phyloP scores from a whole-genome alignment of 805 yeast genomes.

The Ogataea ganodermae region DNA sequence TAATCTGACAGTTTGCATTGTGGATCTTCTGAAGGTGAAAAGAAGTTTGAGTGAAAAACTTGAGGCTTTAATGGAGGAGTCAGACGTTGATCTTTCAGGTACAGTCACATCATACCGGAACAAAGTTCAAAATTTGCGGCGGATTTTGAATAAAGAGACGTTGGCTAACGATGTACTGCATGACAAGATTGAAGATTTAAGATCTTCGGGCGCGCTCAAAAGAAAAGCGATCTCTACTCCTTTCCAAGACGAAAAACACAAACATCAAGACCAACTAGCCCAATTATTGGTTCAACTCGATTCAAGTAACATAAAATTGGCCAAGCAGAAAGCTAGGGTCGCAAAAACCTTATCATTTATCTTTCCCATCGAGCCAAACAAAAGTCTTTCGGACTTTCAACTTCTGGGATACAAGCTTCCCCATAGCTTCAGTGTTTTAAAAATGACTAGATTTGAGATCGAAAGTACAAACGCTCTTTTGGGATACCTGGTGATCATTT shows the following conservation, averaged over 20 bases:
- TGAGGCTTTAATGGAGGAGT: constrained; percentile 1
- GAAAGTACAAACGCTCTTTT: constrained; percentile 49
- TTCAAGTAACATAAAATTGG: constrained; percentile 11
- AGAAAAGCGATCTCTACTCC: background rate
- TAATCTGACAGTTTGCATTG: constrained; percentile 38
- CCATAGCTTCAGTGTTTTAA: constrained; percentile 14
- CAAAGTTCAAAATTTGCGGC: constrained; percentile 3
- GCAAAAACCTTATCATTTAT: constrained; percentile 27
- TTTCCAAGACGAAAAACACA: background rate
- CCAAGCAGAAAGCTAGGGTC: constrained; percentile 29
- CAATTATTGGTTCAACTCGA: constrained; percentile 19
- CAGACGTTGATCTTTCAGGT: background rate
- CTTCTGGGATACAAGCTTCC: constrained; percentile 37
- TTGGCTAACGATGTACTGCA: constrained; percentile 2
- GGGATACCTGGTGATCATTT: constrained; percentile 48
- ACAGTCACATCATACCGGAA: background rate
- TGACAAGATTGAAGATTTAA: constrained; percentile 4
- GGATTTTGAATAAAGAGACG: constrained; percentile 5
- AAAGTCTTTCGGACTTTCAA: constrained; percentile 29
- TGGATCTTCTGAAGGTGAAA: constrained; percentile 33
- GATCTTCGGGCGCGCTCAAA: background rate
- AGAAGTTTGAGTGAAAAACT: constrained; percentile 13
- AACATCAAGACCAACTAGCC: constrained; percentile 17
- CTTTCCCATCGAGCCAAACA: constrained; percentile 35
- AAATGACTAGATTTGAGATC: constrained; percentile 35